A percentile compares a stretch with the other conserved stretches of the same genome.
phyloP scores from a whole-genome alignment of 1,284 basidiomycete genomes.

The Ustilago loliicola region DNA sequence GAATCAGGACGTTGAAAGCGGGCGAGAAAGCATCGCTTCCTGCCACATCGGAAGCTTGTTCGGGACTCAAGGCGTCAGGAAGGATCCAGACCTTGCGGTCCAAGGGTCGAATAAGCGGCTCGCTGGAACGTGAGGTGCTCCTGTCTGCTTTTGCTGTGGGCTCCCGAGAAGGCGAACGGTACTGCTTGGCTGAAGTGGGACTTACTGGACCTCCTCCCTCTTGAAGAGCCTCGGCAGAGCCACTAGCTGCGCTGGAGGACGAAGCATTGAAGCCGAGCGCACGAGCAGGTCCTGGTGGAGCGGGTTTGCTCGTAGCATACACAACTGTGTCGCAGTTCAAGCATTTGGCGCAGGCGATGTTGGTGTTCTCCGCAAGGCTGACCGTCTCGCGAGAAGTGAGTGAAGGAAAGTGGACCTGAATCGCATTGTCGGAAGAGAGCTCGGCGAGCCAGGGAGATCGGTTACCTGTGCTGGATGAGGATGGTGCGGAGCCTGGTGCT shows the following conservation, averaged over 20 bases:
- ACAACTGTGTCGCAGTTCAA: conserved; percentile 50
- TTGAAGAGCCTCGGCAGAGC: conserved; percentile 11
- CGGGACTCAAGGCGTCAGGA: conserved; percentile 37
- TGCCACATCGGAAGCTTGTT: conserved; percentile 33
- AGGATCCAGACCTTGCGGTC: conserved; percentile 55
- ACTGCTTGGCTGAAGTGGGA: conserved; percentile 20
- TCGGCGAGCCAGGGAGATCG: conserved; percentile 37
- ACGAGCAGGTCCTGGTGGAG: conserved; percentile 45
- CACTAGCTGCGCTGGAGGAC: conserved; percentile 18
- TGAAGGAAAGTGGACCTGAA: conserved; percentile 36
- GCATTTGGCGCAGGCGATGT: conserved; percentile 49
- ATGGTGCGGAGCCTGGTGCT: conserved; percentile 11
- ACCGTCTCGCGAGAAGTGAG: conserved; percentile 46
- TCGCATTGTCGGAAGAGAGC: conserved; percentile 41
- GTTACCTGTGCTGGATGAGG: background rate
- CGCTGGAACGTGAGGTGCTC: conserved; percentile 17
- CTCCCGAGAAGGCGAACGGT: conserved; percentile 40
- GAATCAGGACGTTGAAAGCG: conserved; percentile 43
- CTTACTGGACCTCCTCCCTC: conserved; percentile 22
- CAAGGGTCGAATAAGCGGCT: conserved; percentile 45
- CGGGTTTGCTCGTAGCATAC: conserved; percentile 47
- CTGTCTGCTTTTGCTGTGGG: conserved; percentile 12
- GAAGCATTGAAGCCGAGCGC: conserved; percentile 47
- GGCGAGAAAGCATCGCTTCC: conserved; percentile 45
- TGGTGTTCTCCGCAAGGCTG: conserved; percentile 31